Conservation (phyloP, 805 yeast species). For the Candida nitratophila region DNA sequence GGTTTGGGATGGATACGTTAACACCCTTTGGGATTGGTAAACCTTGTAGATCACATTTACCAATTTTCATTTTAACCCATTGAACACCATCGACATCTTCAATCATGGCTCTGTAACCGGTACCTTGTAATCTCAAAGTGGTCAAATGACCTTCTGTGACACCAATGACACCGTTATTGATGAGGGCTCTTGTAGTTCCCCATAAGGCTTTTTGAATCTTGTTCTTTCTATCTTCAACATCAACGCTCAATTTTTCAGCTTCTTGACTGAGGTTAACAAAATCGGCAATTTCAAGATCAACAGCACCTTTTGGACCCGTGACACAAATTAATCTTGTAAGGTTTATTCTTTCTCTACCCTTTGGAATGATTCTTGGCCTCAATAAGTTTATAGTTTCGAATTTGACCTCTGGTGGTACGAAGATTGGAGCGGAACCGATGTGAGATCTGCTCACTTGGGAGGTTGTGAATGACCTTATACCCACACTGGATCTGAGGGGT, state of each 20-base stretch:
- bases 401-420: slow-evolving; percentile 55
- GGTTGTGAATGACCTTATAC: slow-evolving; percentile 27
- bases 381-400: slow-evolving; percentile 41
- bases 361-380: slow-evolving; percentile 52
- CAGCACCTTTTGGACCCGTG: slow-evolving; percentile 71
- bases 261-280: slow-evolving; percentile 46
- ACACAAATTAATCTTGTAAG: slow-evolving; percentile 55
- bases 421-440: slow-evolving; percentile 76
- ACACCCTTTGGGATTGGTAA: slow-evolving; percentile 72
- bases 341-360: slow-evolving; percentile 53
- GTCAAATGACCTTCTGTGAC: slow-evolving; percentile 91
- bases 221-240: slow-evolving; percentile 52
- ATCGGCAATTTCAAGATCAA: slow-evolving; percentile 62
- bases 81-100: slow-evolving; percentile 50
- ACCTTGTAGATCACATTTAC: slow-evolving; percentile 76
- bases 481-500: background rate
- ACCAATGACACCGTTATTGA: slow-evolving; percentile 77
- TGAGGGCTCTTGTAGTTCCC: slow-evolving; percentile 84
- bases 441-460: slow-evolving; percentile 40
- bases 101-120: slow-evolving; percentile 88
- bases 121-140: slow-evolving; percentile 85
- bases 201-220: slow-evolving; percentile 81
- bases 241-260: slow-evolving; percentile 29
- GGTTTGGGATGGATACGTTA: slow-evolving; percentile 70
- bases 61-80: slow-evolving; percentile 73